Evolutionary conservation across 768 basidiomycete species (phyloP).

Genomic region (Rhodocollybia butyracea): DNA sequence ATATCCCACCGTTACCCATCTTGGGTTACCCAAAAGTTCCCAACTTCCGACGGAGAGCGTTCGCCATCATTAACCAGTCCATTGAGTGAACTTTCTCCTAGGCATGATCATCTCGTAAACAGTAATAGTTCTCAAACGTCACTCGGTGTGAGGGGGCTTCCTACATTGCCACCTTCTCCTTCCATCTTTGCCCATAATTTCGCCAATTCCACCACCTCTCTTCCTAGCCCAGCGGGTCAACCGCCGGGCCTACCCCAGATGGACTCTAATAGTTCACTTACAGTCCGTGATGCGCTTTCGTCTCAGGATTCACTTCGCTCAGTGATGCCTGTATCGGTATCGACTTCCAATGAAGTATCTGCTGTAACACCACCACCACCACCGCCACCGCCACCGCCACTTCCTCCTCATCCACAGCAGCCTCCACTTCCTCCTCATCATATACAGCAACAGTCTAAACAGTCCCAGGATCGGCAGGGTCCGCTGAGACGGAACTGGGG

Average conservation of each 20-base stretch:
- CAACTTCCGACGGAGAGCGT: slow-evolving; percentile 3
- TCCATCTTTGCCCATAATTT: background rate
- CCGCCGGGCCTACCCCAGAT: background rate
- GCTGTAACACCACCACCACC: no score
- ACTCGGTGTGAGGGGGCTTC: slow-evolving; percentile 17
- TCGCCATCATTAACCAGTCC: background rate
- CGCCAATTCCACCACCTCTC: background rate
- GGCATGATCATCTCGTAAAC: background rate
- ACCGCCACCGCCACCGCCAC: slow-evolving; percentile 10
- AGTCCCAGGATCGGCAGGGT: background rate
- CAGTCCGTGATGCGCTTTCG: slow-evolving; percentile 3
- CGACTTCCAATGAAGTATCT: no score
- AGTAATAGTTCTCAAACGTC: background rate
- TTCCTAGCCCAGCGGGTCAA: background rate
- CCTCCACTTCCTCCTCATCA: no score
- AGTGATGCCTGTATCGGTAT: slow-evolving; percentile 1
- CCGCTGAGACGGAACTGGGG: background rate
- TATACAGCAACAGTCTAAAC: background rate
- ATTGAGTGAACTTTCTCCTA: background rate
- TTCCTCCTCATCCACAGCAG: slow-evolving; percentile 7
- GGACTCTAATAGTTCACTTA: slow-evolving; percentile 1
- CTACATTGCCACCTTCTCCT: slow-evolving; percentile 21
- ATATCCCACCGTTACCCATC: background rate
- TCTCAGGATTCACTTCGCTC: slow-evolving; percentile 3
- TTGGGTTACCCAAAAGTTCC: slow-evolving; percentile 3